These are phyloP conservation scores for Picea sitchensis DNA, from an alignment of 75 land plant species.

Conservation along the genomic window DNA sequence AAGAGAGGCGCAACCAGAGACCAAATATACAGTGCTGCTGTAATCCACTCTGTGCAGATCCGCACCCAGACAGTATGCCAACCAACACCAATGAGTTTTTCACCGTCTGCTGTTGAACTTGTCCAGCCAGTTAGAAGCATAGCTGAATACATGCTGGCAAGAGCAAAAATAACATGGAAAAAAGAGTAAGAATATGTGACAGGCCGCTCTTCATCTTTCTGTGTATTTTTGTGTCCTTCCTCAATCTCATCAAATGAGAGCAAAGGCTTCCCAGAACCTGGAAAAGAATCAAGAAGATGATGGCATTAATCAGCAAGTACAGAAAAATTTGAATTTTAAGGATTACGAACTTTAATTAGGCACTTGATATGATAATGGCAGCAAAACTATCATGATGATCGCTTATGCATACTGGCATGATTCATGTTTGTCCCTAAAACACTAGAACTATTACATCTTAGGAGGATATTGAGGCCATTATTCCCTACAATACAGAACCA, in stretches of 20 bases:
- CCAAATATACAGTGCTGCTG: conserved; percentile 89
- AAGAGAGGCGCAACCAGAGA: conserved; percentile 84
- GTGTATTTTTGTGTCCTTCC: conserved; percentile 40
- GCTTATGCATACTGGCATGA: too few species aligned
- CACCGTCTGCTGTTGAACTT: conserved; percentile 48
- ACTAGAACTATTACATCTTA: too few species aligned
- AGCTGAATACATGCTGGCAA: conserved; percentile 98
- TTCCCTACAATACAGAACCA: too few species aligned
- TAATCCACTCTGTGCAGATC: conserved; percentile 92
- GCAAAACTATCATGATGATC: too few species aligned
- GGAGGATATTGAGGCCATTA: too few species aligned
- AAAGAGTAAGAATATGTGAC: conserved; percentile 89
- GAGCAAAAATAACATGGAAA: conserved; percentile 96
- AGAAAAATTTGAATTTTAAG: too few species aligned
- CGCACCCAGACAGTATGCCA: conserved; percentile 99
- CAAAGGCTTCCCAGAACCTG: conserved; percentile 31
- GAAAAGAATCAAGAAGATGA: neutral
- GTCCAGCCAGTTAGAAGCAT: conserved; percentile 99
- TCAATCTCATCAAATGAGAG: conserved; percentile 47
- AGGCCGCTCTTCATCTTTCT: conserved; percentile 61
- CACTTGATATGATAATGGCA: too few species aligned
- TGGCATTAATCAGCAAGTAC: too few species aligned
- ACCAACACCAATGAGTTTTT: conserved; percentile 89
- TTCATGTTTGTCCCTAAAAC: too few species aligned
- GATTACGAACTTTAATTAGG: too few species aligned